phyloP scores from a whole-genome alignment of 768 basidiomycete genomes.

The Pisolithus orientalis region DNA sequence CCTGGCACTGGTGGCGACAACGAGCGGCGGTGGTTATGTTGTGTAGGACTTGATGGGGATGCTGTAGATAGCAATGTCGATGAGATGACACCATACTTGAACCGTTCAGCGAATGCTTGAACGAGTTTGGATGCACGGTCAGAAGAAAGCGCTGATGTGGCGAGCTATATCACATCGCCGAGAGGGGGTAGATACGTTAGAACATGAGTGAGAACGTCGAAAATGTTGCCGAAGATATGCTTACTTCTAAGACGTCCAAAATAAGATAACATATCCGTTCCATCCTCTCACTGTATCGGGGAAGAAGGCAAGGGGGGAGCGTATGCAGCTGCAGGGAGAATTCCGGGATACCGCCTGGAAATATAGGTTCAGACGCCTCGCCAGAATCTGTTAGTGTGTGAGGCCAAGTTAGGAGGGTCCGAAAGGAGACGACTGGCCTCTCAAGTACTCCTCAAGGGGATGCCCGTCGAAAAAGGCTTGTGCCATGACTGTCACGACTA shows the following conservation, averaged over 20 bases:
- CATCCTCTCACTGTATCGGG: constrained; percentile 18
- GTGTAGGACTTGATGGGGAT: constrained; percentile 36
- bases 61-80: constrained; percentile 66
- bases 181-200: constrained; percentile 3
- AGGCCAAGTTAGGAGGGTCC: neutral
- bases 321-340: constrained; percentile 20
- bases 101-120: constrained; percentile 63
- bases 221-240: constrained; percentile 8
- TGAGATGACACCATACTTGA: constrained; percentile 81
- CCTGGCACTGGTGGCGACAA: constrained; percentile 41
- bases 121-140: constrained; percentile 30
- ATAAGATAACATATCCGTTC: constrained; percentile 22
- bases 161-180: constrained; percentile 25
- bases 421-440: constrained; percentile 35
- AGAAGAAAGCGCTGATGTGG: constrained; percentile 32
- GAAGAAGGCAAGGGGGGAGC: constrained; percentile 3
- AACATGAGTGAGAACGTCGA: neutral
- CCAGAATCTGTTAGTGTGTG: constrained; percentile 44
- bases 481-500: constrained; percentile 44
- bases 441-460: constrained; percentile 66
- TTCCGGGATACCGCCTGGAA: constrained; percentile 45
- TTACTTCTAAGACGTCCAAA: constrained; percentile 31
- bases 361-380: constrained; percentile 45
- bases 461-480: constrained; percentile 75
- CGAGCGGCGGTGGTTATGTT: constrained; percentile 26